phyloP scores from a whole-genome alignment of 495 filamentous ascomycete species.

The Tuber umbilicatum region DNA sequence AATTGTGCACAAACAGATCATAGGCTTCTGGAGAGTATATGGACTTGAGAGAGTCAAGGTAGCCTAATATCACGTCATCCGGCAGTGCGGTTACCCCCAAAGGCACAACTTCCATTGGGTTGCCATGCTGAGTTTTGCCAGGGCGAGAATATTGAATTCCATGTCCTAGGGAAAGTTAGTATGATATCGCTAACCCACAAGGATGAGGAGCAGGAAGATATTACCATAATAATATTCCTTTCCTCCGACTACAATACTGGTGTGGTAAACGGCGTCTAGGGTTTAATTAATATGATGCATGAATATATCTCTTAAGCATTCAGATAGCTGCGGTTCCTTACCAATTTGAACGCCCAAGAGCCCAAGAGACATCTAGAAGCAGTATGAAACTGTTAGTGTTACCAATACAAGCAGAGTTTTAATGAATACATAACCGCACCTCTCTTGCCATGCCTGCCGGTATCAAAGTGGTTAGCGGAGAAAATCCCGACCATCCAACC shows the following conservation, averaged over 20 bases:
- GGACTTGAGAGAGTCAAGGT: conserved; percentile 71
- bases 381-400: conserved; percentile 48
- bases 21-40: conserved; percentile 72
- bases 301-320: neutral
- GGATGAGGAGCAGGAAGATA: conserved; percentile 45
- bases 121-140: conserved; percentile 77
- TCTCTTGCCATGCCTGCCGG: conserved; percentile 45
- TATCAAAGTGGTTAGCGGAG: neutral
- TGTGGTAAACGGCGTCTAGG: conserved; percentile 81
- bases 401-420: conserved; percentile 38
- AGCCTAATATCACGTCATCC: conserved; percentile 77
- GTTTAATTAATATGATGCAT: neutral
- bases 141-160: conserved; percentile 76
- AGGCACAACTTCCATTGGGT: conserved; percentile 66
- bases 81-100: conserved; percentile 75
- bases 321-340: neutral
- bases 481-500: neutral
- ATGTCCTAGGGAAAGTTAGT: conserved; percentile 38
- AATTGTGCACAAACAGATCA: conserved; percentile 69
- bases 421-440: conserved; percentile 29
- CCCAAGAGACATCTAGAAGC: conserved; percentile 48
- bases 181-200: conserved; percentile 43
- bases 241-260: conserved; percentile 74
- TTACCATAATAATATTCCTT: conserved; percentile 66
- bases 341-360: conserved; percentile 25